These are phyloP conservation scores for Oryza meridionalis DNA, from an alignment of 176 grass and related monocot species.

Conservation along the genomic window DNA sequence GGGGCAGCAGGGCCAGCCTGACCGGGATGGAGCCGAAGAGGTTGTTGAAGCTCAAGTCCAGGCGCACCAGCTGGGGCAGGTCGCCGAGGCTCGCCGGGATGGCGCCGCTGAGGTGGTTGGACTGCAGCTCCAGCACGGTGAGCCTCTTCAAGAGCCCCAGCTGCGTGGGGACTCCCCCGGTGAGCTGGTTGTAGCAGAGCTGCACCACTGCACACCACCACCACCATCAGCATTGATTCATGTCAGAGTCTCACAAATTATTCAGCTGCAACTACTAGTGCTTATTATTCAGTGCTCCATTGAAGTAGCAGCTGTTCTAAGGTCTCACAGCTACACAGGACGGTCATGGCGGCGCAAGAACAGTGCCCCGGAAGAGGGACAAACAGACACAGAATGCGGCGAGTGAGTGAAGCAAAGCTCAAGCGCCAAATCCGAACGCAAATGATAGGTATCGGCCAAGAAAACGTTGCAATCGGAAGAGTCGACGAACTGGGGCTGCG, in stretches of 20 bases:
- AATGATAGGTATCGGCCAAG: constrained; percentile 15
- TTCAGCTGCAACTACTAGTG: background rate
- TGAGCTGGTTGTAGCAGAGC: constrained; percentile 92
- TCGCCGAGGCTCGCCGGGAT: constrained; percentile 91
- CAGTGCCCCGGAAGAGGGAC: background rate
- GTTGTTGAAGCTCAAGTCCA: constrained; percentile 80
- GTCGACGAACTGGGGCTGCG: background rate
- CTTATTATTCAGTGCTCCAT: background rate
- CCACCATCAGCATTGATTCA: constrained; percentile 21
- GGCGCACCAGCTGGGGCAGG: constrained; percentile 61
- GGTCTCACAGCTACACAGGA: no score
- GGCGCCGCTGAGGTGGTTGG: constrained; percentile 76
- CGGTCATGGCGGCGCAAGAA: background rate
- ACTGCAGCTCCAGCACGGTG: constrained; percentile 82
- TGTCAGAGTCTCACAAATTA: background rate
- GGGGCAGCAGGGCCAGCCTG: constrained; percentile 62
- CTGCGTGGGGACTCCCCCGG: constrained; percentile 89
- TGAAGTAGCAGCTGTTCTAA: no score
- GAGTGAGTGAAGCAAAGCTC: background rate
- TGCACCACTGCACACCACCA: constrained; percentile 64
- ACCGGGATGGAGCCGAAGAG: constrained; percentile 90
- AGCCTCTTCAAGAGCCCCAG: constrained; percentile 71
- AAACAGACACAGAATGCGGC: background rate
- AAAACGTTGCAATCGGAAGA: constrained; percentile 23
- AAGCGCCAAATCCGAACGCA: background rate